Evolutionary conservation across 129 eudicot genomes (phyloP).

Genomic region (Artemisia tridentata): DNA sequence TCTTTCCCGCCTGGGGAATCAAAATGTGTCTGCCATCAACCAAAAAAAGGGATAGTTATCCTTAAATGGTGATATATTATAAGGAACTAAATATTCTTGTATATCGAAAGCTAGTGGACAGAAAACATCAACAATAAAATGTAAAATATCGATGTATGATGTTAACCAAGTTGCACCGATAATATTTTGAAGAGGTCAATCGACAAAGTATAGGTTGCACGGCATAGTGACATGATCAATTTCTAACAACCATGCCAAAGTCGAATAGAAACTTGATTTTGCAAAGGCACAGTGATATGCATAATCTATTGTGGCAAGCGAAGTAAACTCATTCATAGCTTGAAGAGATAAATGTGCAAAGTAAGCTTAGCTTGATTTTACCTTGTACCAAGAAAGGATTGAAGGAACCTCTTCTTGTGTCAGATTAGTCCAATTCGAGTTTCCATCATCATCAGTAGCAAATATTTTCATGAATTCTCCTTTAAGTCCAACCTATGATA

Average conservation of each 20-base stretch:
- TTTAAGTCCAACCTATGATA: slow-evolving; percentile 72
- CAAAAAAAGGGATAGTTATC: background rate
- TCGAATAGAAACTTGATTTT: too few relatives aligned
- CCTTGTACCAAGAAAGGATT: slow-evolving; percentile 95
- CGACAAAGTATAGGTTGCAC: too few relatives aligned
- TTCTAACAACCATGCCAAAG: too few relatives aligned
- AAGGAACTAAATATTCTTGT: too few relatives aligned
- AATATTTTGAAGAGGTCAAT: background rate
- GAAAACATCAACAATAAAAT: too few relatives aligned
- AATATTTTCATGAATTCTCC: slow-evolving; percentile 67
- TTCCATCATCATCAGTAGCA: slow-evolving; percentile 34
- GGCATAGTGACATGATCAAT: too few relatives aligned
- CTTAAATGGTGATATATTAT: background rate
- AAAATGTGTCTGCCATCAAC: slow-evolving; percentile 66
- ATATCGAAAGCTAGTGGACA: too few relatives aligned
- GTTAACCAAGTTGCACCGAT: too few relatives aligned
- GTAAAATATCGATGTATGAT: too few relatives aligned
- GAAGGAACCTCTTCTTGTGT: slow-evolving; percentile 48
- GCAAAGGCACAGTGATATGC: too few relatives aligned
- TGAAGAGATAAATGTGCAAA: background rate
- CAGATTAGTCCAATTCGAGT: slow-evolving; percentile 57
- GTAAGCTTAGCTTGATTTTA: slow-evolving; percentile 13
- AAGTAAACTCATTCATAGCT: background rate
- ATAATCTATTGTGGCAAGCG: background rate
- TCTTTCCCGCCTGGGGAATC: slow-evolving; percentile 71